Evolutionary conservation across 1,284 basidiomycete species (phyloP).

Genomic region (Ganoderma boninense): DNA sequence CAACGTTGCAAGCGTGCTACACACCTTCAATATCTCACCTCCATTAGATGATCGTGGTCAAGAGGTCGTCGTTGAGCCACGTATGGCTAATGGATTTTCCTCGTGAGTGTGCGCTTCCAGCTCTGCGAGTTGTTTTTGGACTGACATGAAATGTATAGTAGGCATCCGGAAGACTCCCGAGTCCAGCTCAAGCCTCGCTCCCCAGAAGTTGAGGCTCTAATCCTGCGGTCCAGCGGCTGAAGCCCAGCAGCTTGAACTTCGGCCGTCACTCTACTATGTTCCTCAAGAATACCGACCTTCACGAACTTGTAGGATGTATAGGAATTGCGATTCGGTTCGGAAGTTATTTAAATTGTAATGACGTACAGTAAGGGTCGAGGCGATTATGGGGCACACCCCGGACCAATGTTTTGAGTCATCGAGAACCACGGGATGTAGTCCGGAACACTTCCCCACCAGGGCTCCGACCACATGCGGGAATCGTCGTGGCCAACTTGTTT

Average conservation of each 20-base stretch:
- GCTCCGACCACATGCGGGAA: too few relatives aligned
- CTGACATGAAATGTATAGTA: not conserved
- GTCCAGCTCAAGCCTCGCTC: not conserved
- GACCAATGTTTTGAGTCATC: too few relatives aligned
- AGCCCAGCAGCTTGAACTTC: not conserved
- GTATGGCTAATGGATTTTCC: constrained; percentile 3
- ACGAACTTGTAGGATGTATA: too few relatives aligned
- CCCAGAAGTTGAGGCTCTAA: not conserved
- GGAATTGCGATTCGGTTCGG: too few relatives aligned
- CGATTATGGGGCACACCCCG: too few relatives aligned
- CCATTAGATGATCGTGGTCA: constrained; percentile 1
- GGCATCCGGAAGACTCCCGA: not conserved
- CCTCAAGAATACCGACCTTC: too few relatives aligned
- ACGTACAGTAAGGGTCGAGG: too few relatives aligned
- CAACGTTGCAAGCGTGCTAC: constrained; percentile 14
- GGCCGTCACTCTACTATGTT: not conserved
- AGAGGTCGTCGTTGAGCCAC: not conserved
- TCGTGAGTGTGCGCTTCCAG: constrained; percentile 4
- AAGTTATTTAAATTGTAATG: too few relatives aligned
- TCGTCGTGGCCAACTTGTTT: too few relatives aligned
- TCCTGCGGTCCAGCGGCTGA: not conserved
- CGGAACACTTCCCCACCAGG: too few relatives aligned
- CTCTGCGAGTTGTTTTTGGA: not conserved
- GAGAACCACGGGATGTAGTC: too few relatives aligned
- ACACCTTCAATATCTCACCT: constrained; percentile 9